A percentile compares a stretch with the other conserved stretches of the same genome.
Evolutionary conservation across 1,139 yeast genomes (phyloP).

Genomic region (Nakaseomyces bracarensis): DNA sequence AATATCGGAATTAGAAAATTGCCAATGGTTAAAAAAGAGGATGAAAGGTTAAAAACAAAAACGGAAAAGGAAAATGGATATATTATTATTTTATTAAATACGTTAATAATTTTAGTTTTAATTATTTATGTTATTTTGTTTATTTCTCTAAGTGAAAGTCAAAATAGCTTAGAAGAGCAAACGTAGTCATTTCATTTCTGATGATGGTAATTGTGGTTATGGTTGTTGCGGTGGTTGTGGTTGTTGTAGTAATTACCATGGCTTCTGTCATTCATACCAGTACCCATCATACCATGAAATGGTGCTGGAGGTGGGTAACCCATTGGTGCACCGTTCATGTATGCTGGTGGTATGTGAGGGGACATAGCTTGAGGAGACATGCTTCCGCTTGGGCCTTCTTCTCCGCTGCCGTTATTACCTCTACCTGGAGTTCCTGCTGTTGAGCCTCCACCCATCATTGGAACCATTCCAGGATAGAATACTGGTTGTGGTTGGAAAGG

Average conservation of each 20-base stretch:
- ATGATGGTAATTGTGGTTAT: slow-evolving; percentile 1
- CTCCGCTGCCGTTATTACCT: slow-evolving; percentile 5
- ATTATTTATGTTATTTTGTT: too few relatives aligned
- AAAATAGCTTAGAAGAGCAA: neutral
- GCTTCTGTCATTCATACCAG: slow-evolving; percentile 9
- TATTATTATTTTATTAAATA: too few relatives aligned
- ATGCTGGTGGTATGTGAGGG: slow-evolving; percentile 26
- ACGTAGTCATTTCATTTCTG: neutral
- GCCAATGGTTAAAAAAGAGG: too few relatives aligned
- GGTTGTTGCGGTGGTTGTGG: slow-evolving; percentile 3
- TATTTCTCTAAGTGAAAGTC: neutral
- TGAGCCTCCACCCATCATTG: slow-evolving; percentile 24
- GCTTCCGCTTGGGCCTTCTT: slow-evolving; percentile 15
- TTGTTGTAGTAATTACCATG: slow-evolving; percentile 4
- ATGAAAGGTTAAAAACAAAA: too few relatives aligned
- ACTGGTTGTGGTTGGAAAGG: slow-evolving; percentile 32
- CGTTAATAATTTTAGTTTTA: too few relatives aligned
- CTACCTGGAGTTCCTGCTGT: slow-evolving; percentile 7
- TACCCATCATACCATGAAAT: slow-evolving; percentile 24
- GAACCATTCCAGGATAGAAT: slow-evolving; percentile 28
- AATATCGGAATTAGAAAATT: too few relatives aligned
- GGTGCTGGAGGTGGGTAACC: slow-evolving; percentile 22
- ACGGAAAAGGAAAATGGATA: too few relatives aligned
- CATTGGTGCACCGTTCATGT: slow-evolving; percentile 17
- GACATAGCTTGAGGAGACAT: slow-evolving; percentile 26